Base-by-base conservation (phyloP, 2,329 filamentous ascomycete species). In the Aotearoamyces nothofagi region DNA sequence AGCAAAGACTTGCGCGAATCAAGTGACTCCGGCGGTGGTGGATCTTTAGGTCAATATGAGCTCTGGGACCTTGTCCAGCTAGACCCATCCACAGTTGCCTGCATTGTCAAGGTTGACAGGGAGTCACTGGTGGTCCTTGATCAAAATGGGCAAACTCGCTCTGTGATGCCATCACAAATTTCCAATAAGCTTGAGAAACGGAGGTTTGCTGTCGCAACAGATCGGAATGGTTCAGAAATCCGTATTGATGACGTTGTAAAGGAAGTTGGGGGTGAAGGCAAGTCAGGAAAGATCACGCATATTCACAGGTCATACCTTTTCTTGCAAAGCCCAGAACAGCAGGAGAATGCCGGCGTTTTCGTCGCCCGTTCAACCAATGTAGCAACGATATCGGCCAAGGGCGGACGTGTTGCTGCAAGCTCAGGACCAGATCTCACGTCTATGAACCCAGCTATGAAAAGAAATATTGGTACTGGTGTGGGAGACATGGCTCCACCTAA, bases 1-100 rank as follows among this genome's bases (percentile, higher is more conserved):
- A 94, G 87, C 60, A 94, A 92, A 52, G 90, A 98, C 57, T 58
- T 98, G 35, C 73, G 92, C 41, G 82, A 93, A 53, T 90, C 90
- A 15, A 83, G 82, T 31, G 90, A 96, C 49, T 83, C 84, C 42
- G 86, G 84, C 37, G 84, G 82, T 10, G 76, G 86, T 46, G 79
- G 82, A 15, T 72, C 74, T 17, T 59, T 87, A n/a, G 83, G 83
- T 8, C 81, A 92, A 53, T 96, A 80, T 52, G 79, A 86, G 41
- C 72, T 98, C 17, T 83, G 92, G 43, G 90, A 98, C 50, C 66
- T 98, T 15, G 83, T 98, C 9, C 86, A 96, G 54, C 69, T 98
- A 36, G 87, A 96, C 52, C 73, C 82, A 22, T 77, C 84, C 3
- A 96, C 87, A 0, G 87, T 96, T 14, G 90, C 78, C 33, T 92